These are phyloP conservation scores for Arachnomyces sp. DNA, from an alignment of 2,329 filamentous ascomycete genomes.

Conservation along the genomic window DNA sequence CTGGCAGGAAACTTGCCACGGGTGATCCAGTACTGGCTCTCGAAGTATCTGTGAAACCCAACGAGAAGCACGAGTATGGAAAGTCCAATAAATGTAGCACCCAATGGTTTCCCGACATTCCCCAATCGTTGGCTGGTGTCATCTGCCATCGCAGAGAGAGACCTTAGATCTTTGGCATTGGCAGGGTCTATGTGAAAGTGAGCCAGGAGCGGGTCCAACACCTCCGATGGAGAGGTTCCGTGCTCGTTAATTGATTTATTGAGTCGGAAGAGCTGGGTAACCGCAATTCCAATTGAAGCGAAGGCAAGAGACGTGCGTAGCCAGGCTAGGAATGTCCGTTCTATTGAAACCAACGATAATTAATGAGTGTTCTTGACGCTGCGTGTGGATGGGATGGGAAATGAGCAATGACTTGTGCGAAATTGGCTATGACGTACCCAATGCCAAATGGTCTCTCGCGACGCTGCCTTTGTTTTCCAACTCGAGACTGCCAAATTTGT, in stretches of 20 bases:
- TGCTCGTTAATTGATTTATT: constrained; percentile 42
- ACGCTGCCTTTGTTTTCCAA: constrained; percentile 61
- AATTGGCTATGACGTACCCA: constrained; percentile 40
- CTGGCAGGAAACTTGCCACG: constrained; percentile 59
- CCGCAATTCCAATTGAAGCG: constrained; percentile 58
- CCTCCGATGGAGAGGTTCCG: constrained; percentile 10
- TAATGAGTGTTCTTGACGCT: neutral
- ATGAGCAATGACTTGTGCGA: neutral
- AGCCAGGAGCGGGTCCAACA: constrained; percentile 14
- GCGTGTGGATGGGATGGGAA: constrained; percentile 4
- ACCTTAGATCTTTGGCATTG: constrained; percentile 2
- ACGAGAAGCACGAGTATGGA: constrained; percentile 53
- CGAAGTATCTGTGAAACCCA: constrained; percentile 60
- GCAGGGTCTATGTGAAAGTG: constrained; percentile 12
- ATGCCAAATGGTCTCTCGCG: constrained; percentile 56
- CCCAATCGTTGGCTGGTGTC: constrained; percentile 31
- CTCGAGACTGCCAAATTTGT: constrained; percentile 56
- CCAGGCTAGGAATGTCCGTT: constrained; percentile 63
- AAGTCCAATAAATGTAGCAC: constrained; percentile 57
- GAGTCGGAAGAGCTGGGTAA: constrained; percentile 60
- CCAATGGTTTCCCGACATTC: constrained; percentile 53
- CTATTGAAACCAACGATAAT: constrained; percentile 19
- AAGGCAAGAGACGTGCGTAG: constrained; percentile 59
- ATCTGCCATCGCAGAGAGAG: constrained; percentile 12
- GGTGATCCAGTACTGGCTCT: constrained; percentile 60